phyloP scores from a whole-genome alignment of 164 flowering plant genomes.

The Aristolochia contorta region DNA sequence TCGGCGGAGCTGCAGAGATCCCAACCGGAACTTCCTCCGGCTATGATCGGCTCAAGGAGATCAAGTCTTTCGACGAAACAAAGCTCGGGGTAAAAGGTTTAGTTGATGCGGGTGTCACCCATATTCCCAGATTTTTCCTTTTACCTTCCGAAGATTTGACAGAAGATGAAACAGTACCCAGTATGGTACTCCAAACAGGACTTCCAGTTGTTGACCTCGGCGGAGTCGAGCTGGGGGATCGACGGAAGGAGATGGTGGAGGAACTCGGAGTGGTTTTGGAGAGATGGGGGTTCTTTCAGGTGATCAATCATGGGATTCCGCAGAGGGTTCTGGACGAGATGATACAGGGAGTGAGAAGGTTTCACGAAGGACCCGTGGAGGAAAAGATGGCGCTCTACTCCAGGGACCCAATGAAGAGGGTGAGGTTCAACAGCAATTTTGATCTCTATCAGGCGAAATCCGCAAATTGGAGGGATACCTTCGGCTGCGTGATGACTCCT shows the following conservation, averaged over 20 bases:
- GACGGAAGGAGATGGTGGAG: slow-evolving; percentile 14
- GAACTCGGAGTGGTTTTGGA: slow-evolving; percentile 21
- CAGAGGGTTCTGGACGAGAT: slow-evolving; percentile 25
- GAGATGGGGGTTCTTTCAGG: slow-evolving; percentile 42
- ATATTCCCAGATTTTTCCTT: too few relatives aligned
- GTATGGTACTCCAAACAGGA: background rate
- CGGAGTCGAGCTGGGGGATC: background rate
- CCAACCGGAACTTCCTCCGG: too few relatives aligned
- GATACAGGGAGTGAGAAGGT: slow-evolving; percentile 22
- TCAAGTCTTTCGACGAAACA: too few relatives aligned
- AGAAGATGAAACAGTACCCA: too few relatives aligned
- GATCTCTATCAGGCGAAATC: slow-evolving; percentile 14
- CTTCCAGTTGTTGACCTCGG: background rate
- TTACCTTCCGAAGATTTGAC: too few relatives aligned
- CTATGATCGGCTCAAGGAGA: too few relatives aligned
- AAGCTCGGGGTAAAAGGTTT: too few relatives aligned
- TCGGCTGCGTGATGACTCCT: slow-evolving; percentile 17
- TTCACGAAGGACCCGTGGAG: slow-evolving; percentile 26
- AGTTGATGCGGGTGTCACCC: too few relatives aligned
- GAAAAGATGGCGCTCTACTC: slow-evolving; percentile 21
- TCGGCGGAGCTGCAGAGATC: too few relatives aligned
- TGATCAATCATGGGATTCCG: slow-evolving; percentile 46
- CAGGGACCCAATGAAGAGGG: slow-evolving; percentile 17
- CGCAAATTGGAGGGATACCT: slow-evolving; percentile 19
- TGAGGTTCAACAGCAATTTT: slow-evolving; percentile 18